Conservation (phyloP, 495 filamentous ascomycete genomes). For the Pyrenula aspistea region DNA sequence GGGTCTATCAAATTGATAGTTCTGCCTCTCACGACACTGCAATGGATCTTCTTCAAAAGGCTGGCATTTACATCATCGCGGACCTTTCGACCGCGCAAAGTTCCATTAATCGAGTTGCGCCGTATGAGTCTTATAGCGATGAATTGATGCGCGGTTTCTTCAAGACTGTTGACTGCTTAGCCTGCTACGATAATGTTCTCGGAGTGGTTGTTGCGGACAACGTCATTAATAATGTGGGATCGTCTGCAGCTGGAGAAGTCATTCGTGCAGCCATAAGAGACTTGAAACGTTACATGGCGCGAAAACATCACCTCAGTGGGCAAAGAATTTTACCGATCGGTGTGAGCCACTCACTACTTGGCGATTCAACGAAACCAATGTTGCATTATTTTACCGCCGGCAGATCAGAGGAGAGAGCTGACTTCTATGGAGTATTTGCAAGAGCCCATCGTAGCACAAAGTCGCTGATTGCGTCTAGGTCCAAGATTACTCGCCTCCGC, state of each 20-base stretch:
- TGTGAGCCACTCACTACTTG: background rate
- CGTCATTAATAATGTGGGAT: conserved; percentile 60
- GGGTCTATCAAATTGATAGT: conserved; percentile 89
- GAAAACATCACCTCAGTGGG: background rate
- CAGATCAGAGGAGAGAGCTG: background rate
- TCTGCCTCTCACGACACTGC: conserved; percentile 61
- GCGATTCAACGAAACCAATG: background rate
- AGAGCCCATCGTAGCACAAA: background rate
- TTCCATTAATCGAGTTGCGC: conserved; percentile 74
- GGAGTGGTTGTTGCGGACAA: conserved; percentile 98
- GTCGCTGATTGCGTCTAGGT: background rate
- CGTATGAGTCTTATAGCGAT: conserved; percentile 51
- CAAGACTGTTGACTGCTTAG: conserved; percentile 65
- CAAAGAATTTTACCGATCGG: background rate
- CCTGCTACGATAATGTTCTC: conserved; percentile 71
- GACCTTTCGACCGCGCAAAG: conserved; percentile 67
- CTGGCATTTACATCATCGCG: conserved; percentile 87
- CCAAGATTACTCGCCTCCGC: background rate
- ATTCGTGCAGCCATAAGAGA: background rate
- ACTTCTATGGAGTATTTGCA: background rate
- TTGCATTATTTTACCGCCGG: background rate
- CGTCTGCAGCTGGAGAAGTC: background rate
- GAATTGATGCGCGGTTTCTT: conserved; percentile 69
- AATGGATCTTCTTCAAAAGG: conserved; percentile 71
- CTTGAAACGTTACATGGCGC: background rate